phyloP scores from a whole-genome alignment of 1,284 basidiomycete species.

The Mycena citricolor region DNA sequence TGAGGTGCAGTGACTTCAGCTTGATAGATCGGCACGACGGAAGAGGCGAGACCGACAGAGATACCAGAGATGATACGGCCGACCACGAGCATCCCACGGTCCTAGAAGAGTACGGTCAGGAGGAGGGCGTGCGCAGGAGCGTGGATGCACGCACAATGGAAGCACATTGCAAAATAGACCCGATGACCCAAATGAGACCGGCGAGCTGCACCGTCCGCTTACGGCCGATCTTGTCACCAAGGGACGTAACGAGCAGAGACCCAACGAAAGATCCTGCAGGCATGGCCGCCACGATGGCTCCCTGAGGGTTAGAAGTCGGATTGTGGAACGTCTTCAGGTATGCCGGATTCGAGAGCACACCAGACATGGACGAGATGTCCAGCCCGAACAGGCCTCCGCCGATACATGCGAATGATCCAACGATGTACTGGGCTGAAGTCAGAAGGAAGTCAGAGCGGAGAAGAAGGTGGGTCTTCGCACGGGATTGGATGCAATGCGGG shows the following conservation, averaged over 20 bases:
- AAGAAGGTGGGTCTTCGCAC: conserved; percentile 32
- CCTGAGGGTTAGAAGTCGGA: conserved; percentile 49
- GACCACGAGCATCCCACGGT: conserved; percentile 66
- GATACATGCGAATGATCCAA: conserved; percentile 78
- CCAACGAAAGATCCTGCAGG: conserved; percentile 69
- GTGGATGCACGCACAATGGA: conserved; percentile 50
- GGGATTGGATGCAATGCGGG: conserved; percentile 50
- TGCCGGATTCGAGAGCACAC: conserved; percentile 57
- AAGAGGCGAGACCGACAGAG: conserved; percentile 57
- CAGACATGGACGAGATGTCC: conserved; percentile 82
- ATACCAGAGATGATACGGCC: conserved; percentile 67
- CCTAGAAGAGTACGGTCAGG: conserved; percentile 33
- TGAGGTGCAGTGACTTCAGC: conserved; percentile 68
- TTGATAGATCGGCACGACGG: conserved; percentile 70
- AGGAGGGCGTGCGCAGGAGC: no score
- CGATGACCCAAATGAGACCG: conserved; percentile 71
- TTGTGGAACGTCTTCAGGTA: conserved; percentile 3
- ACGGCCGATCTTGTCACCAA: conserved; percentile 67
- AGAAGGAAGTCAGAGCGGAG: no score
- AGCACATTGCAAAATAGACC: conserved; percentile 67
- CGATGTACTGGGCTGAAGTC: conserved; percentile 65
- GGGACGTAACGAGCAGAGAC: conserved; percentile 55
- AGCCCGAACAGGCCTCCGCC: conserved; percentile 76
- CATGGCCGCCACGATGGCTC: conserved; percentile 78
- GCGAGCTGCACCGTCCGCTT: conserved; percentile 63